phyloP scores from a whole-genome alignment of 805 yeast species.

The Ogataea paraovalis region DNA sequence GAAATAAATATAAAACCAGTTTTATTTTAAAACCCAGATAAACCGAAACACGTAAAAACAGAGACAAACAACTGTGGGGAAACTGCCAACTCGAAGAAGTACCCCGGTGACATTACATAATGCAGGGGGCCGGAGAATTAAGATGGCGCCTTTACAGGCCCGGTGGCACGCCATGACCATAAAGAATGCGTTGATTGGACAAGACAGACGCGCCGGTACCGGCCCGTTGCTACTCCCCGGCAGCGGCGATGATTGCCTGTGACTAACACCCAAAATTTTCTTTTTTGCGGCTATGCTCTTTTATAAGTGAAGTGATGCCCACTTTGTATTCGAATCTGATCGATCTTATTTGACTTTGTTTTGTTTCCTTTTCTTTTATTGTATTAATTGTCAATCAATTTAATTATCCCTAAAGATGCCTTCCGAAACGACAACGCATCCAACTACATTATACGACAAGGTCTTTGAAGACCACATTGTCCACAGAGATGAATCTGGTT shows the following conservation, averaged over 20 bases:
- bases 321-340: background rate
- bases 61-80: no score
- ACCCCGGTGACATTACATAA: no score
- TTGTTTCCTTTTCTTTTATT: background rate
- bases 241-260: background rate
- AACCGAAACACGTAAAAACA: no score
- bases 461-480: conserved; percentile 94
- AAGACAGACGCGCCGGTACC: background rate
- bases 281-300: background rate
- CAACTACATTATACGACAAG: conserved; percentile 89
- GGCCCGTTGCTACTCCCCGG: background rate
- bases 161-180: background rate
- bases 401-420: conserved; percentile 23
- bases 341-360: background rate
- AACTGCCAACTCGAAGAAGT: no score
- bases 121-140: no score
- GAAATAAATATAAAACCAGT: no score
- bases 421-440: conserved; percentile 34
- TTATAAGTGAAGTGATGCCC: background rate
- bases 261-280: background rate
- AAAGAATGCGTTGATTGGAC: background rate
- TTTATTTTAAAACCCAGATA: no score
- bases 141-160: background rate
- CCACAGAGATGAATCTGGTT: conserved; percentile 82
- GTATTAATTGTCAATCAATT: background rate